phyloP scores from a whole-genome alignment of 176 grass and related monocot genomes.

The Phoenix roebelenii region DNA sequence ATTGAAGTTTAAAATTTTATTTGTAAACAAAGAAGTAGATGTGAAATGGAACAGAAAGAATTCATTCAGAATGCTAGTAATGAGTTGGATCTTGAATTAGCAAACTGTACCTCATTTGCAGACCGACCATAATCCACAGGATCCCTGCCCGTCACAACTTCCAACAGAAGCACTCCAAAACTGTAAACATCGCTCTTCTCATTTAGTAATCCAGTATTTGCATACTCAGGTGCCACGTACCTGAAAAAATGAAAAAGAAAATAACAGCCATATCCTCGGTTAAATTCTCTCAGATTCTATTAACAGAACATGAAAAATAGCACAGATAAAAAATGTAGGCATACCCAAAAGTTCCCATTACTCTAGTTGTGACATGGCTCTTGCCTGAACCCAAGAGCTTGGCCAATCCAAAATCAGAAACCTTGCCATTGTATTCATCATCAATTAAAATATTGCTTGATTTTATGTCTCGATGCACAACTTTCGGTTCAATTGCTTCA shows the following conservation, averaged over 20 bases:
- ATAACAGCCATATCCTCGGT: too few relatives aligned
- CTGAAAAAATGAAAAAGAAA: conserved; percentile 19
- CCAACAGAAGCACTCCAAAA: conserved; percentile 88
- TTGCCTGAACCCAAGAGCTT: conserved; percentile 83
- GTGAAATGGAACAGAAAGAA: too few relatives aligned
- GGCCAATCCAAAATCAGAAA: conserved; percentile 98
- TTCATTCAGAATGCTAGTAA: too few relatives aligned
- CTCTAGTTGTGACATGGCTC: conserved; percentile 86
- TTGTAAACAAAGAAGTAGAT: too few relatives aligned
- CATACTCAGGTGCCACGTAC: conserved; percentile 96
- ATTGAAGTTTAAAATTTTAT: too few relatives aligned
- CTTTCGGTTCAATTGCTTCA: conserved; percentile 93
- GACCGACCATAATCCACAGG: conserved; percentile 81
- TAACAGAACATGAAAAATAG: neutral
- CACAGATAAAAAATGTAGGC: neutral
- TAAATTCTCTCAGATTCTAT: too few relatives aligned
- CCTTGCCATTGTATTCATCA: conserved; percentile 72
- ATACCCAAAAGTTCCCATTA: conserved; percentile 99
- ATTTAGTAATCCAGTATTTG: conserved; percentile 82
- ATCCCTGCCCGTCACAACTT: conserved; percentile 75
- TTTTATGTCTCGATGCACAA: conserved; percentile 95
- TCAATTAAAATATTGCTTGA: conserved; percentile 97
- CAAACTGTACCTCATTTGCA: conserved; percentile 49
- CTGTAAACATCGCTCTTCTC: conserved; percentile 98
- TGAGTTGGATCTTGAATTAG: too few relatives aligned